Conservation (phyloP, 495 filamentous ascomycete genomes). For the Penicillium turbatum region DNA sequence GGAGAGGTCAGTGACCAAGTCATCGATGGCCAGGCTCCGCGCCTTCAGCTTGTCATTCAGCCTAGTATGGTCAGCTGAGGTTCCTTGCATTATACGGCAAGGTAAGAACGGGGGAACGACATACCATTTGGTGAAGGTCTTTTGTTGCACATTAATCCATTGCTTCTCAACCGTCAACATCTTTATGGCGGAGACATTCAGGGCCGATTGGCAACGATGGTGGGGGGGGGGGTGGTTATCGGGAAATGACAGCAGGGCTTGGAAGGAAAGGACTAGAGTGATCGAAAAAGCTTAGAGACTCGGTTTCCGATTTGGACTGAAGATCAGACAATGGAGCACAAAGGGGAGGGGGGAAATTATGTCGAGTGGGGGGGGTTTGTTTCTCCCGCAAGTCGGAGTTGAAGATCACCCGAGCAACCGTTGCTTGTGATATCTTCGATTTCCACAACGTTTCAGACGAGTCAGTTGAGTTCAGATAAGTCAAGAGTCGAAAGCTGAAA, state of each 20-base stretch:
- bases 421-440: not conserved
- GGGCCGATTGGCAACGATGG: slow-evolving; percentile 30
- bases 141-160: slow-evolving; percentile 96
- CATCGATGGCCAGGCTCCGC: slow-evolving; percentile 69
- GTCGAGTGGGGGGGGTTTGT: slow-evolving; percentile 10
- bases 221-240: slow-evolving; percentile 2
- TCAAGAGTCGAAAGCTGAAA: not conserved
- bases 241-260: slow-evolving; percentile 11
- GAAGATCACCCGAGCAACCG: slow-evolving; percentile 26
- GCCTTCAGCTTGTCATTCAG: slow-evolving; percentile 89
- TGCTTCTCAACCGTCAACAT: slow-evolving; percentile 73
- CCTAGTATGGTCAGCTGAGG: slow-evolving; percentile 43
- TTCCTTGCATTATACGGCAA: not conserved
- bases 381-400: slow-evolving; percentile 8
- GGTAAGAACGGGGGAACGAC: not conserved
- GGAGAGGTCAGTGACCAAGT: slow-evolving; percentile 82
- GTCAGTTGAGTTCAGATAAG: not conserved
- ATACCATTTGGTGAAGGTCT: slow-evolving; percentile 99
- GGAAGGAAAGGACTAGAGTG: not conserved
- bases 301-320: slow-evolving; percentile 8
- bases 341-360: slow-evolving; percentile 1
- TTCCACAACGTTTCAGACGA: not conserved
- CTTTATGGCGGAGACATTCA: slow-evolving; percentile 35
- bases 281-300: slow-evolving; percentile 6
- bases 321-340: slow-evolving; percentile 7